These are phyloP conservation scores for Chaetomium tenue DNA, from an alignment of 495 filamentous ascomycete species.

Conservation along the genomic window DNA sequence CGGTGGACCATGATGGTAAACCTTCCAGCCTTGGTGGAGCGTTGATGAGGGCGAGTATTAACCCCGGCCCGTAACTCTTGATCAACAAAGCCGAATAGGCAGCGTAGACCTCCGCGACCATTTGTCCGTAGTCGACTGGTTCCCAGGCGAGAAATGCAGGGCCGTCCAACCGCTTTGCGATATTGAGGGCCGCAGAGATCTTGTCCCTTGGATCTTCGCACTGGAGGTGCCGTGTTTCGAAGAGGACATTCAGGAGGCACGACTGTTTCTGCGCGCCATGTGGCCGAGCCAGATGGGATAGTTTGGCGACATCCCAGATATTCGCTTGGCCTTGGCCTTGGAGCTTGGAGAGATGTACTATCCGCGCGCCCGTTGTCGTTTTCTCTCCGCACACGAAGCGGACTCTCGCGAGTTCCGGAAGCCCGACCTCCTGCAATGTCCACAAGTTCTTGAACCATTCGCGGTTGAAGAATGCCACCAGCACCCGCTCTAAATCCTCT, in stretches of 20 bases:
- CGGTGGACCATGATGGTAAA: slow-evolving; percentile 24
- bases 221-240: slow-evolving; percentile 4
- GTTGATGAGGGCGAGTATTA: slow-evolving; percentile 26
- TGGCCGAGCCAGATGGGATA: not conserved
- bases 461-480: slow-evolving; percentile 19
- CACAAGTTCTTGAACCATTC: slow-evolving; percentile 25
- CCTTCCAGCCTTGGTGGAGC: slow-evolving; percentile 4
- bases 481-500: slow-evolving; percentile 5
- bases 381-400: slow-evolving; percentile 10
- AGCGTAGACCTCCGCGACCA: slow-evolving; percentile 15
- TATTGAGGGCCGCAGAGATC: slow-evolving; percentile 22
- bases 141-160: not conserved
- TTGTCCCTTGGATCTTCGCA: slow-evolving; percentile 27
- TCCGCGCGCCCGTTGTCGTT: slow-evolving; percentile 5
- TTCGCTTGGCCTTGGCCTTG: not conserved
- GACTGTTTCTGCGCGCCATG: not conserved
- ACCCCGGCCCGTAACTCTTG: slow-evolving; percentile 20
- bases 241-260: slow-evolving; percentile 18
- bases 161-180: slow-evolving; percentile 17
- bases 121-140: slow-evolving; percentile 12
- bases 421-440: slow-evolving; percentile 25
- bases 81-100: slow-evolving; percentile 21
- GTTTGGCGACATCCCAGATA: not conserved
- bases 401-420: slow-evolving; percentile 16
- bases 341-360: slow-evolving; percentile 9